Evolutionary conservation across 2,329 filamentous ascomycete species (phyloP), one percentile per base, ranked within the genome.

Genomic region (Cyanodermella asteris): DNA sequence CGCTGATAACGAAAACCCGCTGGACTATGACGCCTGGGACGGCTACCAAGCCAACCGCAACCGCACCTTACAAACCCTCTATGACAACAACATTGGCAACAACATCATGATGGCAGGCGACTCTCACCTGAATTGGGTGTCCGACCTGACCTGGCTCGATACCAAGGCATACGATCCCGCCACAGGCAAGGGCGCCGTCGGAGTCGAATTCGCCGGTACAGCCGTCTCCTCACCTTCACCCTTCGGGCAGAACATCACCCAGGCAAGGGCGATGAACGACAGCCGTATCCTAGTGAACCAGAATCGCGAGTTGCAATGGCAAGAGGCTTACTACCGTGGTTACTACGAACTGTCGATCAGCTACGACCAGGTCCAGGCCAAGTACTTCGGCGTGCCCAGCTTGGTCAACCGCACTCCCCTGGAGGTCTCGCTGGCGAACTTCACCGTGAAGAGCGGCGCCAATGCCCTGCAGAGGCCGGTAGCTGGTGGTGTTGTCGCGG

Each of bases 31-130:
- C 36, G 46, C 51, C 7, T 62, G 56, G 57, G 56, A 72, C 37
- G 73, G 72, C 2, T 80, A 80, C 38, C 49, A 61, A 27, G 57
- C 69, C 7, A 78, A 77, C 44, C 57, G 67, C 24, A 78, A 80
- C 50, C 59, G 73, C 18, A 80, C 74, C 0, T 51, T 77, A 7
- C 49, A 66, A 36, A 62, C 66, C 27, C 48, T 80, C 6, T 72
- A 71, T 37, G 54, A 66, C 27, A 65, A 76, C 43, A 56, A 67
- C 12, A 77, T 80, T 34, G 53, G 52, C 28, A 78, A 81, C 51
- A 78, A 71, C 39, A 63, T 80, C 36, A 65, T 80, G 38, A 59
- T 81, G 13, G 59, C 72, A 0, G 74, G 74, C 8, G 73, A 80
- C 40, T 63, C 56, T 19, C 74, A 80, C 39, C 59, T 61, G 13